A percentile compares a stretch with the other conserved stretches of the same genome.
Conservation (phyloP, 805 yeast species). For the Hanseniaspora occidentalis region DNA sequence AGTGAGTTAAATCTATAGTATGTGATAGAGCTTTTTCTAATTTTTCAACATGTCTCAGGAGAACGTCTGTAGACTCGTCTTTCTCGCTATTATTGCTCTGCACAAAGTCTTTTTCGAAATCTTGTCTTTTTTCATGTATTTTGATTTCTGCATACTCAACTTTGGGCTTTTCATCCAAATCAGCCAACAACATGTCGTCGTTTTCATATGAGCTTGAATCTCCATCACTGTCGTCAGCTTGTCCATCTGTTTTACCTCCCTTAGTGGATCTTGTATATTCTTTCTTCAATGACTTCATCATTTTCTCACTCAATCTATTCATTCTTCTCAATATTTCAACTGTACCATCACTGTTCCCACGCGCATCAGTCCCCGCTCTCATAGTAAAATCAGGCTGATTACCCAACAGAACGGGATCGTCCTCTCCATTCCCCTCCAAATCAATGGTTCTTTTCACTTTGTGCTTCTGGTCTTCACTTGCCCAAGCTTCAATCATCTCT, state of each 20-base stretch:
- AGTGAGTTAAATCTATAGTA: conserved; percentile 18
- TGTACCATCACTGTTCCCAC: conserved; percentile 49
- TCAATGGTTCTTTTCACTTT: conserved; percentile 64
- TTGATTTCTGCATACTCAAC: conserved; percentile 41
- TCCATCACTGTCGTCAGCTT: conserved; percentile 25
- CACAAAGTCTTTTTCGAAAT: conserved; percentile 10
- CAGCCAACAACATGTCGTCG: conserved; percentile 37
- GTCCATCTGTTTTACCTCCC: conserved; percentile 14
- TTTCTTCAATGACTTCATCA: conserved; percentile 47
- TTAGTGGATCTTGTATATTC: conserved; percentile 25
- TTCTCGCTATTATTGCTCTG: conserved; percentile 12
- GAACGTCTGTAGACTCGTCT: conserved; percentile 4
- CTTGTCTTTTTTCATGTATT: conserved; percentile 20
- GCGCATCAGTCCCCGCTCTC: conserved; percentile 39
- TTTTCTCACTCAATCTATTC: conserved; percentile 75
- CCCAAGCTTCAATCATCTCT: conserved; percentile 35
- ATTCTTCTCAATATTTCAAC: conserved; percentile 71
- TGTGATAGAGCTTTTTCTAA: conserved; percentile 11
- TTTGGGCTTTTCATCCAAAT: conserved; percentile 34
- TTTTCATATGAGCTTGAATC: conserved; percentile 20
- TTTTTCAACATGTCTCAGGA: conserved; percentile 7
- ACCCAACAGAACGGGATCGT: conserved; percentile 64
- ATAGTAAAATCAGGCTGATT: conserved; percentile 83
- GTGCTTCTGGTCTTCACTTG: conserved; percentile 27
- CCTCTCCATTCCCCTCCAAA: conserved; percentile 67